A percentile compares a stretch with the other conserved stretches of the same genome.
These are phyloP conservation scores for Colletotrichum liaoningense DNA, from an alignment of 2,329 filamentous ascomycete genomes.

Conservation along the genomic window DNA sequence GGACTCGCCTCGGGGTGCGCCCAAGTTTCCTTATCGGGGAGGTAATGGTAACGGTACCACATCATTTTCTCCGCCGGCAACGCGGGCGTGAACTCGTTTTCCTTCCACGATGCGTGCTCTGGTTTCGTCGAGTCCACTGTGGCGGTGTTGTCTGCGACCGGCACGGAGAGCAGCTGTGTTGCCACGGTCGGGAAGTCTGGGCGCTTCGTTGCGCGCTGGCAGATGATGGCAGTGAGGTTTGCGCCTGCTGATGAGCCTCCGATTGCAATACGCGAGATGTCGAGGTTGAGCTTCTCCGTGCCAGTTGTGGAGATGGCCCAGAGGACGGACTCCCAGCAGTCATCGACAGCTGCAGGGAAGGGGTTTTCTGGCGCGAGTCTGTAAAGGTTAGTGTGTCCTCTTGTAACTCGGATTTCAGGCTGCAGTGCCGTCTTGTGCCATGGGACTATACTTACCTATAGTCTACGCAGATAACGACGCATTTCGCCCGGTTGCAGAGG, in stretches of 20 bases:
- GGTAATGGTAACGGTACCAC: slow-evolving; percentile 70
- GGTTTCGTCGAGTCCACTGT: slow-evolving; percentile 53
- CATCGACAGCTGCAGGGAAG: slow-evolving; percentile 67
- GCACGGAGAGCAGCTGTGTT: slow-evolving; percentile 66
- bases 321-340: slow-evolving; percentile 66
- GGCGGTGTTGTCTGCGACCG: slow-evolving; percentile 69
- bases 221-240: slow-evolving; percentile 64
- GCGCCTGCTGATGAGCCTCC: slow-evolving; percentile 58
- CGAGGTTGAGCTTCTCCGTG: slow-evolving; percentile 47
- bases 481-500: slow-evolving; percentile 59
- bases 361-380: slow-evolving; percentile 67
- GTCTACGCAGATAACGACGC: slow-evolving; percentile 66
- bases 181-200: slow-evolving; percentile 44
- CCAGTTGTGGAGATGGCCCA: slow-evolving; percentile 51
- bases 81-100: slow-evolving; percentile 62
- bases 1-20: slow-evolving; percentile 64
- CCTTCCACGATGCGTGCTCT: slow-evolving; percentile 57
- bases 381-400: neutral
- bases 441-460: slow-evolving; percentile 58
- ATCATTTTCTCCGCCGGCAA: slow-evolving; percentile 68
- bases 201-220: slow-evolving; percentile 57
- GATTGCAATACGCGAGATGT: slow-evolving; percentile 57
- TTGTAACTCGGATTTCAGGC: too few relatives aligned
- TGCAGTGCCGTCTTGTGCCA: neutral
- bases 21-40: slow-evolving; percentile 59